Evolutionary conservation across 495 filamentous ascomycete genomes (phyloP).

Genomic region (Astrocystis sublimbata): DNA sequence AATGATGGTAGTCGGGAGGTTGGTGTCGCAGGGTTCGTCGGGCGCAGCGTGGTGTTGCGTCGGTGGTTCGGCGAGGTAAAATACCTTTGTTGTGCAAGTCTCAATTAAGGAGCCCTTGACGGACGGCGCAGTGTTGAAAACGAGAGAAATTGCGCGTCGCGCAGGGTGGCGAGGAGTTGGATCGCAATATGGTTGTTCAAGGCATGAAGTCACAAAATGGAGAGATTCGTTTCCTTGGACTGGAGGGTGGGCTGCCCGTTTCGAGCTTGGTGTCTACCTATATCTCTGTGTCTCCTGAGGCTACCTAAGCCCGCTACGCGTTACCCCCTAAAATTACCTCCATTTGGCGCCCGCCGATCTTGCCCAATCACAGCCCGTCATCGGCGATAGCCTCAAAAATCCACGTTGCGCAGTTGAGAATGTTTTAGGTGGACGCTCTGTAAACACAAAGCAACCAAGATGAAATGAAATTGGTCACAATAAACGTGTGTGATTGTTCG

Average conservation of each 20-base stretch:
- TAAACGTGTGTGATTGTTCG: too few relatives aligned
- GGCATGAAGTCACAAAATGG: slow-evolving; percentile 21
- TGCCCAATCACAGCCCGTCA: slow-evolving; percentile 14
- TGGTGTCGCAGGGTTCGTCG: not conserved
- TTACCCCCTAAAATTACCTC: slow-evolving; percentile 15
- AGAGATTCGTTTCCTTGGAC: not conserved
- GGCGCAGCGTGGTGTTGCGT: not conserved
- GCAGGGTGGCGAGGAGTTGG: slow-evolving; percentile 25
- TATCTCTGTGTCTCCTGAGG: too few relatives aligned
- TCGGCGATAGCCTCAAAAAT: not conserved
- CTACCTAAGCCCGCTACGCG: too few relatives aligned
- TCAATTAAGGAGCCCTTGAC: not conserved
- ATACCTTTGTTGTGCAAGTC: not conserved
- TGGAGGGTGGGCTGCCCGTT: slow-evolving; percentile 8
- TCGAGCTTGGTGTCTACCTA: slow-evolving; percentile 8
- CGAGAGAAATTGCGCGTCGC: slow-evolving; percentile 37
- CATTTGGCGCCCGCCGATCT: not conserved
- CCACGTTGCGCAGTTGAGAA: not conserved
- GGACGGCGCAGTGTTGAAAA: slow-evolving; percentile 13
- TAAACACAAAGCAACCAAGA: not conserved
- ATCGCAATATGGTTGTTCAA: slow-evolving; percentile 20
- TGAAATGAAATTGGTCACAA: too few relatives aligned
- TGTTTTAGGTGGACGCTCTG: not conserved
- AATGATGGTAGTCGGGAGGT: slow-evolving; percentile 15
- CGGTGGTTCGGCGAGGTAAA: not conserved